Base-by-base conservation (phyloP, 2,329 filamentous ascomycete species). In the Aspergillus carbonarius region DNA sequence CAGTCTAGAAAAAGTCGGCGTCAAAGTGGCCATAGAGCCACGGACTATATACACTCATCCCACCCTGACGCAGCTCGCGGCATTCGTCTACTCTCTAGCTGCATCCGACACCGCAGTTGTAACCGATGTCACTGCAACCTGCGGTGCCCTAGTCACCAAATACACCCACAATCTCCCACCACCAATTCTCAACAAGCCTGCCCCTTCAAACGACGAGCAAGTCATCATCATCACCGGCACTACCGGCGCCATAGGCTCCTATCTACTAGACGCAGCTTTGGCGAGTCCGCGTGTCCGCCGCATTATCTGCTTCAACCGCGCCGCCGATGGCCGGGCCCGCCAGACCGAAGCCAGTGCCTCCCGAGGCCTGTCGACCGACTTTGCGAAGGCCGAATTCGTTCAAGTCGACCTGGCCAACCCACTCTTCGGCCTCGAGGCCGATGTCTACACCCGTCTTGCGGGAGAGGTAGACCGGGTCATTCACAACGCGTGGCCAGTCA, bases 401-500 rank as follows among this genome's bases (percentile, higher is more conserved):
- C 55, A 62, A 4, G 58, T 58, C 15, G 62, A 68, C 15, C 53
- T 71, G 10, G 47, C 35, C 60, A 3, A 65, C n/a, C 54, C 59
- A 32, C 30, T 58, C 17, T 55, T 71, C 18, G 69, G 63, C 13
- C 60, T 72, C 4, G 53, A 48, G 0, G 8, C 39, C 3, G 47
- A 44, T n/a, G 55, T 30, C 25, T 69, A 66, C 48, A 34, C 48
- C 17, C 34, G 37, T 4, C 57, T 70, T 4, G 32, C 56, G 5
- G 13, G 44, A 8, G 32, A 50, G 1, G 67, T 66, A 1, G 59
- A 67, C 49, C 62, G 60, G 0, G 59, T 74, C 17, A 54, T 68
- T 4, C 72, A 74, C 62, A 74, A 73, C 55, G 66, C 67, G 1
- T 74, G 72, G 72, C 61, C 55, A 2, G 67, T 74, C 5, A 63